Percentiles rank a stretch among this genome's conserved stretches.
phyloP scores from a whole-genome alignment of 257 asterid species.

The Petunia axillaris region DNA sequence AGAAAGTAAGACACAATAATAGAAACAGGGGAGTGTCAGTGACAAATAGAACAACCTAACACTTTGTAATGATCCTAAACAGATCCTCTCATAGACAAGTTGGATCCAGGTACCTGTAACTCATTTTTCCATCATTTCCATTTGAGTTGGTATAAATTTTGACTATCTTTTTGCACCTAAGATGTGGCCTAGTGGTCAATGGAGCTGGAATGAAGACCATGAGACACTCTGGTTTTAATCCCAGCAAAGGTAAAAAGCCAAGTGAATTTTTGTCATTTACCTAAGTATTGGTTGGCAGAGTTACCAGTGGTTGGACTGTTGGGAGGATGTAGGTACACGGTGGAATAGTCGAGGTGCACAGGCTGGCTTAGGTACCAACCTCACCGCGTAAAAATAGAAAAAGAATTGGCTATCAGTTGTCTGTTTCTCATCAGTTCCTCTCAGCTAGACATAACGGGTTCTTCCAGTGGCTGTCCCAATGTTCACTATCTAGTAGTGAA shows the following conservation, averaged over 20 bases:
- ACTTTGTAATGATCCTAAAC: background rate
- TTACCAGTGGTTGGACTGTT: background rate
- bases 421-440: background rate
- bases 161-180: background rate
- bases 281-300: background rate
- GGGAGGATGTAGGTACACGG: background rate
- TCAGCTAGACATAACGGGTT: background rate
- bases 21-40: background rate
- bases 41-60: background rate
- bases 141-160: background rate
- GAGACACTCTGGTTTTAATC: background rate
- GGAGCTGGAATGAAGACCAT: constrained; percentile 5
- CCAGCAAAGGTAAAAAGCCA: background rate
- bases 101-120: background rate
- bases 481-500: background rate
- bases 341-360: background rate
- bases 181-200: background rate
- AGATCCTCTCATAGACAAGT: background rate
- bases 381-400: background rate
- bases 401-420: background rate
- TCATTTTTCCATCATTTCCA: constrained; percentile 1
- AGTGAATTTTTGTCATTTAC: background rate
- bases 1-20: no score
- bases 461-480: constrained; percentile 6
- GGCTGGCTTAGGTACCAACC: background rate